phyloP scores from a whole-genome alignment of 805 yeast species.

The Candida alai region DNA sequence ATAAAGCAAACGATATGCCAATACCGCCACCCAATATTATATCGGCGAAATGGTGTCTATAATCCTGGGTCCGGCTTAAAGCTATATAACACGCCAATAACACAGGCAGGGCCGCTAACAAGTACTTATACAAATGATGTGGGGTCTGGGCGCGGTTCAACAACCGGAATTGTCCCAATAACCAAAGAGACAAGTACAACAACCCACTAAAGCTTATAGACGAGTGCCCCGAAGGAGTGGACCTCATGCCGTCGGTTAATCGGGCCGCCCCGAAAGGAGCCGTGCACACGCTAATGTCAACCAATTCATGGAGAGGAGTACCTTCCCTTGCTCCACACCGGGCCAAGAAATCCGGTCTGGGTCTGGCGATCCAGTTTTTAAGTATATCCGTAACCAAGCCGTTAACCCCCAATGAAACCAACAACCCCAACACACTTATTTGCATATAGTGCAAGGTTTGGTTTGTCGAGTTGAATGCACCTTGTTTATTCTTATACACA shows the following conservation, averaged over 20 bases:
- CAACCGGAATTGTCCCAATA: constrained; percentile 38
- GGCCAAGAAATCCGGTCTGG: constrained; percentile 32
- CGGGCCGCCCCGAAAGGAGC: constrained; percentile 26
- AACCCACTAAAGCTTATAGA: constrained; percentile 51
- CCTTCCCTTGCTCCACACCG: constrained; percentile 28
- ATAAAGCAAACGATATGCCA: constrained; percentile 25
- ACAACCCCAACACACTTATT: constrained; percentile 27
- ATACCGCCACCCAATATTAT: constrained; percentile 28
- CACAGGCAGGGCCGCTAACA: constrained; percentile 21
- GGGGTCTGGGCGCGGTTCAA: constrained; percentile 10
- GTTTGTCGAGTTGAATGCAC: constrained; percentile 5
- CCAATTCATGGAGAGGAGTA: constrained; percentile 22
- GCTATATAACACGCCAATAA: constrained; percentile 29
- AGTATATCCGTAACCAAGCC: constrained; percentile 36
- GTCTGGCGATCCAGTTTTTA: constrained; percentile 32
- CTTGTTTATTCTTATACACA: constrained; percentile 4
- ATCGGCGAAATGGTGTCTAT: constrained; percentile 36
- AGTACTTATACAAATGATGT: constrained; percentile 20
- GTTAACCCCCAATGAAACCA: constrained; percentile 23
- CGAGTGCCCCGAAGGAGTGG: constrained; percentile 58
- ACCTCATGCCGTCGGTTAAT: constrained; percentile 50
- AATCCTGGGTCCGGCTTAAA: constrained; percentile 33
- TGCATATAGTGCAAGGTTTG: constrained; percentile 16
- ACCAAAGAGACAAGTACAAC: constrained; percentile 45
- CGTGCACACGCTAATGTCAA: constrained; percentile 26